phyloP scores from a whole-genome alignment of 1,284 basidiomycete genomes.

The Coniophora puteana region DNA sequence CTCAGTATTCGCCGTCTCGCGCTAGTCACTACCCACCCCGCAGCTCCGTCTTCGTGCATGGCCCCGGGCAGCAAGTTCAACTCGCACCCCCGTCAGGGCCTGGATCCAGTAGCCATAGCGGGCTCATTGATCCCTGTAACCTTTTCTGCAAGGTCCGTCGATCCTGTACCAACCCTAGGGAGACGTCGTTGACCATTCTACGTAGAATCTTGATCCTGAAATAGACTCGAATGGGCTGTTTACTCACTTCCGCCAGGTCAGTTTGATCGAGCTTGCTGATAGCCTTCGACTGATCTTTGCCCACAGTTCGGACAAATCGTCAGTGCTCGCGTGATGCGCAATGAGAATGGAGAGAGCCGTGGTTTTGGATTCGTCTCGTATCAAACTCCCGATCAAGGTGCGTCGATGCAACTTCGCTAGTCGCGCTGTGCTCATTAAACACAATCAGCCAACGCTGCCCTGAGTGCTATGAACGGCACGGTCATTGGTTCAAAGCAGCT shows the following conservation, averaged over 20 bases:
- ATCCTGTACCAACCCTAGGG: slow-evolving; percentile 3
- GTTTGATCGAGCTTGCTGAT: too few species aligned
- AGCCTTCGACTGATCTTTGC: slow-evolving; percentile 1
- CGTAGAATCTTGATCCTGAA: slow-evolving; percentile 78
- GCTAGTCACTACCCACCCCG: slow-evolving; percentile 35
- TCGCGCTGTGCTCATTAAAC: slow-evolving; percentile 5
- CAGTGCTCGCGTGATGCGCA: slow-evolving; percentile 92
- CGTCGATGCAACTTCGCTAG: slow-evolving; percentile 6
- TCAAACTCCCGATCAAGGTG: slow-evolving; percentile 81
- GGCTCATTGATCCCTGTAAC: slow-evolving; percentile 89
- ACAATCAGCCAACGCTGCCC: slow-evolving; percentile 56
- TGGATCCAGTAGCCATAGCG: slow-evolving; percentile 76
- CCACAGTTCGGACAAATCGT: slow-evolving; percentile 79
- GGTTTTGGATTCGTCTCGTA: slow-evolving; percentile 97
- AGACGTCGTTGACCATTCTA: slow-evolving; percentile 8
- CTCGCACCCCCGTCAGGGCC: slow-evolving; percentile 70
- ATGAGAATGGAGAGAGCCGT: slow-evolving; percentile 78
- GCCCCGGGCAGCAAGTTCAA: slow-evolving; percentile 87
- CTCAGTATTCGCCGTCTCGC: slow-evolving; percentile 64
- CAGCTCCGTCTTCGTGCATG: slow-evolving; percentile 63
- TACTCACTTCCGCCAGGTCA: slow-evolving; percentile 75
- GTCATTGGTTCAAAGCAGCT: slow-evolving; percentile 73
- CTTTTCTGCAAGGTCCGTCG: slow-evolving; percentile 76
- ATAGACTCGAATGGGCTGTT: slow-evolving; percentile 84
- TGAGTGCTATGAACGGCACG: slow-evolving; percentile 78